Evolutionary conservation across 2,329 filamentous ascomycete species (phyloP).

Genomic region (Rugonectria rugulosa): DNA sequence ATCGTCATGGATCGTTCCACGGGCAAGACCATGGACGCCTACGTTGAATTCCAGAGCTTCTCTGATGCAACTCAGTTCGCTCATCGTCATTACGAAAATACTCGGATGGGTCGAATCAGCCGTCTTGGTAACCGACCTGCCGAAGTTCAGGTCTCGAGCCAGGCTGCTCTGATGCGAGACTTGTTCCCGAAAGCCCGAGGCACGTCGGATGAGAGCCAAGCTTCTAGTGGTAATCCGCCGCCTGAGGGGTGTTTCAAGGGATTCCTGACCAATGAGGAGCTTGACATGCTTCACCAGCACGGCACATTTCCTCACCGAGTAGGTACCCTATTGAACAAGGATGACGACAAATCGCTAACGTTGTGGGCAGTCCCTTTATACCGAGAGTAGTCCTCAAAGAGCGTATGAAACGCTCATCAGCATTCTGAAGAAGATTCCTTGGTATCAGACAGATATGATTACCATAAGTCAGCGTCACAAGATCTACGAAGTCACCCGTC

Average conservation of each 20-base stretch:
- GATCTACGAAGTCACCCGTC: constrained; percentile 59
- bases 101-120: constrained; percentile 48
- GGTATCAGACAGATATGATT: constrained; percentile 64
- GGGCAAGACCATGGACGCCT: constrained; percentile 69
- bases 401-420: constrained; percentile 72
- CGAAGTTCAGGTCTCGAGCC: constrained; percentile 64
- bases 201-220: constrained; percentile 59
- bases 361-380: constrained; percentile 64
- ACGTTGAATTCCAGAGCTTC: constrained; percentile 63
- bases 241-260: constrained; percentile 64
- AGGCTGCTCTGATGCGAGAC: constrained; percentile 65
- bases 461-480: constrained; percentile 64
- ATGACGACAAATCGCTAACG: constrained; percentile 20
- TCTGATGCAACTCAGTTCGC: constrained; percentile 63
- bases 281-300: constrained; percentile 70
- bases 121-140: constrained; percentile 66
- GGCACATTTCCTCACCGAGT: constrained; percentile 69
- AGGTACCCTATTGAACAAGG: constrained; percentile 49
- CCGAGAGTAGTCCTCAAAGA: constrained; percentile 67
- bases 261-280: constrained; percentile 68
- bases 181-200: constrained; percentile 67
- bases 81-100: constrained; percentile 54
- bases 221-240: too few relatives aligned
- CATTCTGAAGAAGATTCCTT: constrained; percentile 69
- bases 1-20: constrained; percentile 71